A percentile compares a stretch with the other conserved stretches of the same genome.
Conservation (phyloP, 2,329 filamentous ascomycete species). For the Rhynchosporium graminicola region DNA sequence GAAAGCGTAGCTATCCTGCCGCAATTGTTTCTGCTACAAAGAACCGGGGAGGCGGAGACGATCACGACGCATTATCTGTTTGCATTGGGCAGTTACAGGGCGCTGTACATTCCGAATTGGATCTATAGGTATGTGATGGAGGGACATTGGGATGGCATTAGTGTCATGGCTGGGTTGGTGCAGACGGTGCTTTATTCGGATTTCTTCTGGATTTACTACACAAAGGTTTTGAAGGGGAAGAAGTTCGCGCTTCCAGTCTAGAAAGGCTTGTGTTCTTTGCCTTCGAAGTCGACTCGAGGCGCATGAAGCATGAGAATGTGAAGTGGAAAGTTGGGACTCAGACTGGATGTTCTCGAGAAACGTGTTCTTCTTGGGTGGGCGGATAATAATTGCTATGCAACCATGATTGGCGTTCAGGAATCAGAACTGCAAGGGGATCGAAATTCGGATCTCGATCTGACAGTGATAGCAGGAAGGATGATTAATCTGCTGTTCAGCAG, state of each 20-base stretch:
- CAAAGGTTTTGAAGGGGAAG: conserved; percentile 87
- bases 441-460: conserved; percentile 31
- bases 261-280: conserved; percentile 27
- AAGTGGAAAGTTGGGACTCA: background rate
- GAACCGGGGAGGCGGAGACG: conserved; percentile 97
- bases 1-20: conserved; percentile 96
- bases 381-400: conserved; percentile 17
- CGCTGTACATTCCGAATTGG: conserved; percentile 98
- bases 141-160: conserved; percentile 80
- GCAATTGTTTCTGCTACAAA: conserved; percentile 96
- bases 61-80: conserved; percentile 99
- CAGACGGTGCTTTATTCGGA: conserved; percentile 97
- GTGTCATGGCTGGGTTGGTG: conserved; percentile 83
- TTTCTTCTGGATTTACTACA: conserved; percentile 99
- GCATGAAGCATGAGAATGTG: background rate
- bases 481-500: conserved; percentile 12
- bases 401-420: conserved; percentile 37
- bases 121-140: conserved; percentile 86
- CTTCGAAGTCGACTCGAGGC: background rate
- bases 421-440: background rate
- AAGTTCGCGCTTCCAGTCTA: conserved; percentile 85
- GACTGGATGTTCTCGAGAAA: conserved; percentile 12
- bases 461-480: conserved; percentile 12
- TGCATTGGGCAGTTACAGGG: conserved; percentile 85
- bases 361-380: conserved; percentile 13